phyloP scores from a whole-genome alignment of 805 yeast genomes.

The Pichia eremophila region DNA sequence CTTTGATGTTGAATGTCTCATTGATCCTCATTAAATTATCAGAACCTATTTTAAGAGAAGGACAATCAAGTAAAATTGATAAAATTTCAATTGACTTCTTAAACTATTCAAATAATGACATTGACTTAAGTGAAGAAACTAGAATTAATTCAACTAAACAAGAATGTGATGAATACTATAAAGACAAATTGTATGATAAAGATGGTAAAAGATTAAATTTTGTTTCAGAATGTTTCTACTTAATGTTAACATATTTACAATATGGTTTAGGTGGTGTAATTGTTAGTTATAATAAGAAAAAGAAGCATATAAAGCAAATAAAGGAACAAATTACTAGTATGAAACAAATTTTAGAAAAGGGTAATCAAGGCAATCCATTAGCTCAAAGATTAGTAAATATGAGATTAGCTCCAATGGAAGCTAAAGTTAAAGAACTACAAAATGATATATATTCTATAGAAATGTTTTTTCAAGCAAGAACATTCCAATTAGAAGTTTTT shows the following conservation, averaged over 20 bases:
- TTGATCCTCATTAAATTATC: constrained; percentile 61
- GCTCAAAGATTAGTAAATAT: constrained; percentile 21
- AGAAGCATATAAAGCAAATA: constrained; percentile 38
- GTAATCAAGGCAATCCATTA: constrained; percentile 19
- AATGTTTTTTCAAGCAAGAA: constrained; percentile 49
- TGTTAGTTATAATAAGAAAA: constrained; percentile 45
- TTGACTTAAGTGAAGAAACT: constrained; percentile 74
- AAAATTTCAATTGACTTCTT: constrained; percentile 71
- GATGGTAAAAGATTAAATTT: constrained; percentile 43
- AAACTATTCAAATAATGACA: constrained; percentile 36
- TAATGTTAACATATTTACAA: constrained; percentile 70
- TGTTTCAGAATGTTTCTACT: constrained; percentile 82
- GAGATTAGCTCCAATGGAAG: constrained; percentile 25
- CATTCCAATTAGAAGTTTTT: constrained; percentile 55
- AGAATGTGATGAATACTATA: constrained; percentile 55
- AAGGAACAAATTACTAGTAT: constrained; percentile 47
- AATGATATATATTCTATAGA: constrained; percentile 50
- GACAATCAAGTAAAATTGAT: constrained; percentile 52
- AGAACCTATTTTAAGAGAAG: constrained; percentile 66
- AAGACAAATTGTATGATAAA: constrained; percentile 27
- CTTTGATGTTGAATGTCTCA: constrained; percentile 71
- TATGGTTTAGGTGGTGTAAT: constrained; percentile 83
- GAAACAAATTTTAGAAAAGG: constrained; percentile 27
- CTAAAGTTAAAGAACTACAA: constrained; percentile 27
- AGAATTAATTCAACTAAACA: constrained; percentile 66